These are phyloP conservation scores for Trichoderma sp. DNA, from an alignment of 2,329 filamentous ascomycete species.

Conservation along the genomic window DNA sequence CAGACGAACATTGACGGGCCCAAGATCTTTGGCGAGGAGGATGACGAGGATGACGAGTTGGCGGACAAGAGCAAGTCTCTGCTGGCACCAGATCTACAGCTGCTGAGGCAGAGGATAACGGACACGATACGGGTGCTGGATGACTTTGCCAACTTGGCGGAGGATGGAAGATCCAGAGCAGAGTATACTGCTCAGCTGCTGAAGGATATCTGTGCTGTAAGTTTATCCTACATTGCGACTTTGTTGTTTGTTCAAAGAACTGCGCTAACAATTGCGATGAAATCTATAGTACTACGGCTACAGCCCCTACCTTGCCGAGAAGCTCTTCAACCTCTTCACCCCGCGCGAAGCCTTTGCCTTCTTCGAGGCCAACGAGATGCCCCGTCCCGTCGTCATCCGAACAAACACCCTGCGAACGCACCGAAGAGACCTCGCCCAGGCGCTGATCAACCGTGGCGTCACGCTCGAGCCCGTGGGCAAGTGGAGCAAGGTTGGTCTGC, in stretches of 20 bases:
- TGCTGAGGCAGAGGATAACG: slow-evolving; percentile 85
- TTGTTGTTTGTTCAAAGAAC: not conserved
- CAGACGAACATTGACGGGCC: slow-evolving; percentile 92
- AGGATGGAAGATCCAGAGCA: slow-evolving; percentile 77
- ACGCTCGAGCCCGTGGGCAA: slow-evolving; percentile 96
- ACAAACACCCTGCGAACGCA: slow-evolving; percentile 90
- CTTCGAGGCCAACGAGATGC: slow-evolving; percentile 97
- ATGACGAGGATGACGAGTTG: slow-evolving; percentile 60
- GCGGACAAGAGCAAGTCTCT: slow-evolving; percentile 64
- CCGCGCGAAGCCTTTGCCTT: slow-evolving; percentile 95
- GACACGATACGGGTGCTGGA: slow-evolving; percentile 91
- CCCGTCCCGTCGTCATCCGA: slow-evolving; percentile 90
- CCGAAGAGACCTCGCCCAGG: slow-evolving; percentile 81
- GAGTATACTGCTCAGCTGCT: slow-evolving; percentile 88
- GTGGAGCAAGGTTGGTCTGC: slow-evolving; percentile 97
- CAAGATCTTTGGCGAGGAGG: slow-evolving; percentile 60
- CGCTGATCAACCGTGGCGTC: slow-evolving; percentile 93
- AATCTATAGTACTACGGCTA: slow-evolving; percentile 80
- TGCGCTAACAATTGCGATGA: not conserved
- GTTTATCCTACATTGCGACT: not conserved
- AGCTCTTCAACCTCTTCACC: slow-evolving; percentile 90
- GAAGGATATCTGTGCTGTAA: slow-evolving; percentile 78
- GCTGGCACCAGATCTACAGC: slow-evolving; percentile 85
- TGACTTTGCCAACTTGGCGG: slow-evolving; percentile 80
- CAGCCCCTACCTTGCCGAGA: slow-evolving; percentile 91